Evolutionary conservation across 2,329 filamentous ascomycete genomes (phyloP).

Genomic region (Fusarium sulawesiense): DNA sequence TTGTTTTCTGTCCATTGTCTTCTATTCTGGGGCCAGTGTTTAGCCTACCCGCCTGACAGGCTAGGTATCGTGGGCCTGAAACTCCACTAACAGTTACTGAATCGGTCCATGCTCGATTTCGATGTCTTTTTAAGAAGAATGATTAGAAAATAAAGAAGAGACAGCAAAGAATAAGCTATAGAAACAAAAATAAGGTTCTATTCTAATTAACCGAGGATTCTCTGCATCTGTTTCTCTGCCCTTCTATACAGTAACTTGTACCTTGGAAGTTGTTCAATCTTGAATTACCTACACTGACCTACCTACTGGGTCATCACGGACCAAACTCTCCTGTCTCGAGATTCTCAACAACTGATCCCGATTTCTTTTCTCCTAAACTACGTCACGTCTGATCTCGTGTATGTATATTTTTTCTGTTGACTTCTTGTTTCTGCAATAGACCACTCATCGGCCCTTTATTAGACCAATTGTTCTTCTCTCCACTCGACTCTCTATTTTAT

Average conservation of each 20-base stretch:
- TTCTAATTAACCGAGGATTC: constrained; percentile 22
- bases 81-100: constrained; percentile 24
- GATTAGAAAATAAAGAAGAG: neutral
- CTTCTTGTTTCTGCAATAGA: constrained; percentile 9
- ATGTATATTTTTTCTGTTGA: constrained; percentile 22
- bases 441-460: constrained; percentile 27
- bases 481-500: constrained; percentile 21
- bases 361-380: constrained; percentile 31
- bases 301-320: constrained; percentile 35
- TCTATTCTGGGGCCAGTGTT: constrained; percentile 33
- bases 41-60: constrained; percentile 43
- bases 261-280: too few relatives aligned
- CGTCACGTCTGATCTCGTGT: constrained; percentile 36
- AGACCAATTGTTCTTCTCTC: constrained; percentile 8
- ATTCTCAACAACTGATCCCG: constrained; percentile 29
- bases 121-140: constrained; percentile 6
- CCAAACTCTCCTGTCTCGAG: constrained; percentile 44
- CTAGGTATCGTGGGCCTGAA: constrained; percentile 21
- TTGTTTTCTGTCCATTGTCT: constrained; percentile 19
- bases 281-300: constrained; percentile 1
- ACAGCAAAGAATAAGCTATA: neutral
- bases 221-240: neutral
- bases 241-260: neutral
- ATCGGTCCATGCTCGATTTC: constrained; percentile 30
- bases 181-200: constrained; percentile 5